Base-by-base conservation (phyloP, 2,329 filamentous ascomycete species). In the Diaporthe capsici region DNA sequence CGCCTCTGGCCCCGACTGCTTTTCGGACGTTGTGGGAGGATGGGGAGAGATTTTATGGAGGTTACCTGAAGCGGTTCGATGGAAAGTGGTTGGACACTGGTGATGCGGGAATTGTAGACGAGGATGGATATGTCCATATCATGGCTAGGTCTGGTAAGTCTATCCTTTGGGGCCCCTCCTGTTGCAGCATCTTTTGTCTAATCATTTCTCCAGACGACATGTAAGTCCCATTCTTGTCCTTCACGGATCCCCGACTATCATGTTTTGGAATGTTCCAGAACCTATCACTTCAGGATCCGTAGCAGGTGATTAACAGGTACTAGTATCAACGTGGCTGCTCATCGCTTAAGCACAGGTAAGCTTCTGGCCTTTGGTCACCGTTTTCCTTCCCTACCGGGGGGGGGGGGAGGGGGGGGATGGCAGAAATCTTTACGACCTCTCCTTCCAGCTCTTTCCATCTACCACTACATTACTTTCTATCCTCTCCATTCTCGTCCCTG, bases 61-160 rank as follows among this genome's bases (percentile, higher is more conserved):
- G 95, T 2, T 98, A 98, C 80, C 84, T 98, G 78, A 94, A 94
- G 83, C 88, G 96, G 20, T 98, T 98, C 81, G 80, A 90, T 8
- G 95, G 95, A 0, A 90, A 90, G 79, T 98, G 95, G 94, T 84
- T 98, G 58, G 96, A 98, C 82, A 98, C 96, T 0, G 96, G 96
- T 2, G 96, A 98, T 82, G 94, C 95, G 0, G 96, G 96, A 0
- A 92, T 95, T 87, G 92, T 98, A 75, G 96, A 98, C 81, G 83
- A 89, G 20, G 92, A 96, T 55, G 91, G 91, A 6, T 92, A 92
- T 79, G 88, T 92, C 55, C 89, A 90, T 78, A 90, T 93, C 79
- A 92, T 92, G 91, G 89, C 89, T 55, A 85, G 91, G 55, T 83
- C 84, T 22, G 81, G 81, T 81, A 72, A 39, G 78, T 78, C 28